Evolutionary conservation across 2,329 filamentous ascomycete genomes (phyloP).

Genomic region (Thermothelomyces thermophilus): DNA sequence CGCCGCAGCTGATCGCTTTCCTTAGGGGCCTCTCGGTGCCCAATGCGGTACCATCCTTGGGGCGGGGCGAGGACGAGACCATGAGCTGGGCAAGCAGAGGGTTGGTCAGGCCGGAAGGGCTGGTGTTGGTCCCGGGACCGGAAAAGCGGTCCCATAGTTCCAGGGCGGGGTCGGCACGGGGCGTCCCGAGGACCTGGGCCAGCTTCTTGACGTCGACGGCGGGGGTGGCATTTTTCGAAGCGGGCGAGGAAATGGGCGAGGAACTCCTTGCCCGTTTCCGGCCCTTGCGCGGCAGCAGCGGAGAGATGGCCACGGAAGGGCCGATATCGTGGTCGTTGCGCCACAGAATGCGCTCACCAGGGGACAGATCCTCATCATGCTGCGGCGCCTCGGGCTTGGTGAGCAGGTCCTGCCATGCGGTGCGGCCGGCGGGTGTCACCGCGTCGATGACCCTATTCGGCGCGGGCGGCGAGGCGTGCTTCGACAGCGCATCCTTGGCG

Average conservation of each 20-base stretch:
- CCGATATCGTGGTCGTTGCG: conserved; percentile 36
- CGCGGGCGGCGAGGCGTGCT: conserved; percentile 13
- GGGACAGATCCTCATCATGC: conserved; percentile 43
- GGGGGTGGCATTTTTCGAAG: conserved; percentile 39
- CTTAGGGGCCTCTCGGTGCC: conserved; percentile 47
- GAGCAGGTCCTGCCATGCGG: conserved; percentile 55
- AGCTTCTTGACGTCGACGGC: conserved; percentile 53
- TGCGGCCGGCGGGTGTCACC: conserved; percentile 44
- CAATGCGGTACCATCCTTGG: conserved; percentile 35
- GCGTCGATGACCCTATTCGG: conserved; percentile 27
- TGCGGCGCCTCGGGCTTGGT: conserved; percentile 33
- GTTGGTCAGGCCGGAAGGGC: conserved; percentile 43
- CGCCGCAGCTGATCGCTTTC: conserved; percentile 61
- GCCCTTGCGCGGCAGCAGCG: conserved; percentile 43
- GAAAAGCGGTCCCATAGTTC: conserved; percentile 75
- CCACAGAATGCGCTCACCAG: conserved; percentile 58
- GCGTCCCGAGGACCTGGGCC: conserved; percentile 55
- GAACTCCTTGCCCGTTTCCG: conserved; percentile 68
- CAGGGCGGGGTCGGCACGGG: conserved; percentile 63
- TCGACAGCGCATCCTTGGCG: conserved; percentile 12
- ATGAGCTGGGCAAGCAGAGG: conserved; percentile 58
- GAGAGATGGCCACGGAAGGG: conserved; percentile 39
- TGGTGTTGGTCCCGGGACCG: conserved; percentile 39
- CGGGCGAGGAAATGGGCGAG: conserved; percentile 64
- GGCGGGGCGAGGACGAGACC: conserved; percentile 63